Conservation (phyloP, 306 rosid species). For the Trichosanthes cucumerina region DNA sequence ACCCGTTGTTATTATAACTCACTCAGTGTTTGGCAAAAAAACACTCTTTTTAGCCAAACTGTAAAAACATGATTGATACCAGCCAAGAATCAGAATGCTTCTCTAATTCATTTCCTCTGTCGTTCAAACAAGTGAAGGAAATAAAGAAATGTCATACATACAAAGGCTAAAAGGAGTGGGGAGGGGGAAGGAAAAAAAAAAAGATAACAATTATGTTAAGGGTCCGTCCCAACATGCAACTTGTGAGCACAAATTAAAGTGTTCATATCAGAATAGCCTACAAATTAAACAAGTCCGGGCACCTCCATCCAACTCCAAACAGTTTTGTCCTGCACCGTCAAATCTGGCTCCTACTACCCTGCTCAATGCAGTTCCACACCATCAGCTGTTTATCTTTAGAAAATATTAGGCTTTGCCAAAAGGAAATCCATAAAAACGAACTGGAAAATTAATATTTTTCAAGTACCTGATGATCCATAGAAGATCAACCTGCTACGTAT, state of each 20-base stretch:
- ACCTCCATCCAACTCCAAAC: slow-evolving; percentile 23
- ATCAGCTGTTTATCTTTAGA: background rate
- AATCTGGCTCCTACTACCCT: slow-evolving; percentile 13
- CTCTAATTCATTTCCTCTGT: slow-evolving; percentile 24
- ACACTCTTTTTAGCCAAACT: background rate
- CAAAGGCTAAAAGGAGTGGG: slow-evolving; percentile 14
- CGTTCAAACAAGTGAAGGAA: slow-evolving; percentile 10
- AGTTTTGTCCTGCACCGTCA: slow-evolving; percentile 3
- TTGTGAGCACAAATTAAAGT: slow-evolving; percentile 15
- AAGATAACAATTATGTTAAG: slow-evolving; percentile 1
- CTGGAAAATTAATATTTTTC: background rate
- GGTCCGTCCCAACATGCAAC: slow-evolving; percentile 6
- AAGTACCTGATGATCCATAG: background rate
- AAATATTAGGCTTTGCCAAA: slow-evolving; percentile 1
- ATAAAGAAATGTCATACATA: slow-evolving; percentile 23
- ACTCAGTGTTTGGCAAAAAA: too few species aligned
- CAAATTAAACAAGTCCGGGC: slow-evolving; percentile 20
- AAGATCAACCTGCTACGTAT: background rate
- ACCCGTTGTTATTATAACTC: too few species aligned
- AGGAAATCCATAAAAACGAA: background rate
- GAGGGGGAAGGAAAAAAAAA: background rate
- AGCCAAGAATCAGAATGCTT: background rate
- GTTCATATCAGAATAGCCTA: slow-evolving; percentile 11
- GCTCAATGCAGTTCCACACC: background rate
- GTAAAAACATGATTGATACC: background rate